Conservation (phyloP, 768 basidiomycete genomes). For the Terana coerulea region DNA sequence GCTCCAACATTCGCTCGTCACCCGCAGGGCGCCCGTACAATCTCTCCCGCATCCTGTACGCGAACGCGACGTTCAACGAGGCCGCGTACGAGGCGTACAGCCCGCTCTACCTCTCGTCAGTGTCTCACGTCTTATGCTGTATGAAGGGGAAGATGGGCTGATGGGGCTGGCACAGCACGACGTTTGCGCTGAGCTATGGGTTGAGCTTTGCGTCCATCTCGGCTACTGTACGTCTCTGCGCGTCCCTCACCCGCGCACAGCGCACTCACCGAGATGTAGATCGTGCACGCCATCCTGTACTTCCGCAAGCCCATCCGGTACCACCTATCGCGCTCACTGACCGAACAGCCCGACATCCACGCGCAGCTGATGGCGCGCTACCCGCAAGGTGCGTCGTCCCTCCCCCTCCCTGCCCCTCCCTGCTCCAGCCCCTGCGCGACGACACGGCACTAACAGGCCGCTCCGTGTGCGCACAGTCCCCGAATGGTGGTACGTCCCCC, state of each 20-base stretch:
- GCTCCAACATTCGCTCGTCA: not conserved
- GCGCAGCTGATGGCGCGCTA: constrained; percentile 39
- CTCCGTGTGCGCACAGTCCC: constrained; percentile 41
- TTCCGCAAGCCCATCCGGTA: constrained; percentile 38
- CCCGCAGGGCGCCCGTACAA: constrained; percentile 31
- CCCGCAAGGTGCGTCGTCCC: constrained; percentile 16
- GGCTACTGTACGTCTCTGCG: constrained; percentile 26
- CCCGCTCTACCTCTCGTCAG: constrained; percentile 38
- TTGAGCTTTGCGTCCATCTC: constrained; percentile 43
- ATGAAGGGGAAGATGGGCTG: constrained; percentile 31
- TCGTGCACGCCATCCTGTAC: constrained; percentile 41
- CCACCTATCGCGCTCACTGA: constrained; percentile 38
- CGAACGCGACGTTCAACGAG: constrained; percentile 32
- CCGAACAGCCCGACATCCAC: constrained; percentile 48
- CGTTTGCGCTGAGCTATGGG: constrained; percentile 38
- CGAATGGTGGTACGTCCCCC: constrained; percentile 39
- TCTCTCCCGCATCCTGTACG: constrained; percentile 34
- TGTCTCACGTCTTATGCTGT: constrained; percentile 16
- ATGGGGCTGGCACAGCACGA: constrained; percentile 17
- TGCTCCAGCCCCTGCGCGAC: not conserved
- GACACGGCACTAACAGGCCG: too few relatives aligned
- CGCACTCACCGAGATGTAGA: not conserved
- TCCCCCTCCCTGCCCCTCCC: not conserved
- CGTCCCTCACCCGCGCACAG: not conserved
- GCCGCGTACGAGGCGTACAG: constrained; percentile 38